These are phyloP conservation scores for Friedmanniomyces endolithicus DNA, from an alignment of 495 filamentous ascomycete species.

Conservation along the genomic window DNA sequence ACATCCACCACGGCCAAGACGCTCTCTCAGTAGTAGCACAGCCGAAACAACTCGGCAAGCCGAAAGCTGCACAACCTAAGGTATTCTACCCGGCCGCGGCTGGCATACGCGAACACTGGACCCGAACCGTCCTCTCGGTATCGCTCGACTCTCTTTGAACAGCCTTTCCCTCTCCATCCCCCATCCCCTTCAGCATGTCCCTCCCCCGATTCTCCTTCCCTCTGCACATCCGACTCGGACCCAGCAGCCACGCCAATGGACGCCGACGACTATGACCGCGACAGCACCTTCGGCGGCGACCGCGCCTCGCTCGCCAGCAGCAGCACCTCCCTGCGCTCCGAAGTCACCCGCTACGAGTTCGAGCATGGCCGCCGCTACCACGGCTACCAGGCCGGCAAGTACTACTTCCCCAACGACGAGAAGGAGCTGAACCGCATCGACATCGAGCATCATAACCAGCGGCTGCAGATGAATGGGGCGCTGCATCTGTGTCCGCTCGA, in stretches of 20 bases:
- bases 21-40: not conserved
- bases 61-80: not conserved
- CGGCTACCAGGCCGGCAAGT: constrained; percentile 11
- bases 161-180: not conserved
- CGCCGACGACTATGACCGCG: constrained; percentile 2
- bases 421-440: constrained; percentile 18
- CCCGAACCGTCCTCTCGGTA: not conserved
- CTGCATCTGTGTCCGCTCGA: constrained; percentile 20
- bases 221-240: not conserved
- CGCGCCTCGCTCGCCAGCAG: constrained; percentile 5
- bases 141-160: not conserved
- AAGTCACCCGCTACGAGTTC: constrained; percentile 15
- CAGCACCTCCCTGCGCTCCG: constrained; percentile 14
- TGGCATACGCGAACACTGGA: not conserved
- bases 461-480: constrained; percentile 17
- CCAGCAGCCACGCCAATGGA: not conserved
- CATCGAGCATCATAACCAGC: constrained; percentile 17
- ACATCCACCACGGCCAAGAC: not conserved
- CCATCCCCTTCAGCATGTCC: not conserved
- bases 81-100: not conserved
- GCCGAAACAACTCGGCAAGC: not conserved
- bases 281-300: constrained; percentile 6
- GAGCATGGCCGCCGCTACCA: constrained; percentile 21
- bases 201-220: not conserved
- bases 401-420: constrained; percentile 17